Base-by-base conservation (phyloP, 2,329 filamentous ascomycete genomes). In the Sporothrix mexicana region DNA sequence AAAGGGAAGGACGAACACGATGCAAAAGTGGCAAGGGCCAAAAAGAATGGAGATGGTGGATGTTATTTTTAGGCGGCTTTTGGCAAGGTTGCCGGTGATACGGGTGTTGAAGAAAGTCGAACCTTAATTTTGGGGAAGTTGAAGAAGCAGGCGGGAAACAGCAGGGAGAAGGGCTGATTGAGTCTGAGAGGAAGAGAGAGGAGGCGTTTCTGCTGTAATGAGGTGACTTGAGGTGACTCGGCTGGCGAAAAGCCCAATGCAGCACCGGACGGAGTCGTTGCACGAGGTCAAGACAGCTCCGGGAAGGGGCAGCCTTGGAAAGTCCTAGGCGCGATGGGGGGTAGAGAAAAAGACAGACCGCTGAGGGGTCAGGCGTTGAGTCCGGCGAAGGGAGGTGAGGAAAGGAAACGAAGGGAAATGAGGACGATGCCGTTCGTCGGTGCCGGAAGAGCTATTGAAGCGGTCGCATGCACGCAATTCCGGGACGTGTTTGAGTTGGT, bases 41-140 rank as follows among this genome's bases (percentile, higher is more conserved):
- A 45, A 47, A 51, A 30, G 25, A 68, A 47, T 43, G 49, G 51
- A 57, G 49, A 68, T 55, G 47, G 47, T 36, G 49, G 59, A 53
- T 47, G 68, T 70, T 68, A 70, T 73, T 70, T 73, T 71, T 71
- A 71, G 72, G 72, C 49, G 69, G 69, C 25, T 55, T 68, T 66
- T 20, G 12, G 72, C 53, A 62, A 71, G 72, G 72, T 73, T 71
- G 69, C 68, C 15, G 72, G 72, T 73, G 72, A 71, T 71, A 73
- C 72, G 72, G 68, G 53, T 45, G 47, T 67, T 51, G 59, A 73
- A 30, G 47, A 55, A 70, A 70, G 47, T 62, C 67, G 57, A 73
- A 70, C 72, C 68, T 73, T 73, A 70, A 70, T 67, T 59, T 73
- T 45, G 17, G 67, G 67, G 66, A 20, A n/a, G 20, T 7, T 23